phyloP scores from a whole-genome alignment of 305 asterid genomes.

The Galium porrigens region DNA sequence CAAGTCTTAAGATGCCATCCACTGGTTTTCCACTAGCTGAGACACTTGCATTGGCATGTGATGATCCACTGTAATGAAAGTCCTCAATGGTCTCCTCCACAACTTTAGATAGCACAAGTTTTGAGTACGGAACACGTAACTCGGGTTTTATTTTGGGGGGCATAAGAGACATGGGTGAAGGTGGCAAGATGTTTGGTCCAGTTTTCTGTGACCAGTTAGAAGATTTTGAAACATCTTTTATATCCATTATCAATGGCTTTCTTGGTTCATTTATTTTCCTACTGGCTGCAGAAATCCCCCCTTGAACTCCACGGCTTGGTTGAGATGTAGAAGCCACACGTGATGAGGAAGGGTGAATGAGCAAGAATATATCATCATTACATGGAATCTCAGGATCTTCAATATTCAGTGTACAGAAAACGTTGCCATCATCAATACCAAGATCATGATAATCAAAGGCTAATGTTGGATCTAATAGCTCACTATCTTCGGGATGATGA shows the following conservation, averaged over 20 bases:
- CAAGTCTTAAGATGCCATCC: constrained; percentile 37
- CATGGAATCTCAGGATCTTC: constrained; percentile 94
- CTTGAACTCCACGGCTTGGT: constrained; percentile 21
- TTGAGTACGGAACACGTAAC: constrained; percentile 26
- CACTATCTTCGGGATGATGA: constrained; percentile 26
- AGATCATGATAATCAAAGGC: constrained; percentile 28
- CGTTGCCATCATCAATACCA: constrained; percentile 35
- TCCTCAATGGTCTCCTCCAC: constrained; percentile 27
- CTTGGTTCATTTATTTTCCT: constrained; percentile 32
- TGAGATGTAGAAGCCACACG: constrained; percentile 42
- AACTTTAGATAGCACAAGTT: constrained; percentile 26
- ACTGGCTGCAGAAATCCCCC: constrained; percentile 27
- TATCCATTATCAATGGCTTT: constrained; percentile 24
- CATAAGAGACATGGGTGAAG: constrained; percentile 20
- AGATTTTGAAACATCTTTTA: constrained; percentile 31
- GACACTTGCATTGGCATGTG: constrained; percentile 25
- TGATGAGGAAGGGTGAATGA: constrained; percentile 69
- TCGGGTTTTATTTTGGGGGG: constrained; percentile 33
- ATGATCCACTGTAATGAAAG: constrained; percentile 27
- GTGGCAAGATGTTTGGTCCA: constrained; percentile 26
- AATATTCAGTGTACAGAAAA: constrained; percentile 54
- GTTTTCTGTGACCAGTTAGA: constrained; percentile 37
- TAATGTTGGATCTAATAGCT: constrained; percentile 29
- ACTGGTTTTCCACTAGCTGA: constrained; percentile 24
- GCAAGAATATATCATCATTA: constrained; percentile 96